Evolutionary conservation across 2,329 filamentous ascomycete species (phyloP).

Genomic region (Cladosporium sp.): DNA sequence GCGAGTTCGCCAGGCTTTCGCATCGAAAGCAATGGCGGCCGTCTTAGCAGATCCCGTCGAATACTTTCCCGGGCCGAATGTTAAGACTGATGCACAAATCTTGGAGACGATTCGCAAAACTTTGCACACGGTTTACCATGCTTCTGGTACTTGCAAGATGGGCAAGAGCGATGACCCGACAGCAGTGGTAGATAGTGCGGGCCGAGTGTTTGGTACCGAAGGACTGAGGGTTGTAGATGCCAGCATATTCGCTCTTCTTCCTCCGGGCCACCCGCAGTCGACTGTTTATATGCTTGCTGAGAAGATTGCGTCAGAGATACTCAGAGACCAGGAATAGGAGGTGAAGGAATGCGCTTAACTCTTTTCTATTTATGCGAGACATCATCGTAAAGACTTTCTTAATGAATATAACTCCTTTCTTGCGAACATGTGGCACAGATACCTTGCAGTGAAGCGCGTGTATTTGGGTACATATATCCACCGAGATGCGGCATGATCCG

Average conservation of each 20-base stretch:
- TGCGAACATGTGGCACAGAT: too few relatives aligned
- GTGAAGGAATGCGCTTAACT: too few relatives aligned
- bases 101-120: conserved; percentile 6
- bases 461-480: neutral
- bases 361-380: too few relatives aligned
- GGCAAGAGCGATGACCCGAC: conserved; percentile 23
- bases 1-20: conserved; percentile 32
- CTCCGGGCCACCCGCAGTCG: conserved; percentile 29
- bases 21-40: neutral
- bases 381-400: too few relatives aligned
- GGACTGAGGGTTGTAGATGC: conserved; percentile 29
- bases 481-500: neutral
- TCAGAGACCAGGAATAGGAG: neutral
- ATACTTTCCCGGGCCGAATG: conserved; percentile 29
- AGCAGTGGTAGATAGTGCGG: conserved; percentile 27
- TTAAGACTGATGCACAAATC: conserved; percentile 20
- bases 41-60: conserved; percentile 23
- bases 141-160: conserved; percentile 24
- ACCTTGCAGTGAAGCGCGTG: too few relatives aligned
- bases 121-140: conserved; percentile 19
- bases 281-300: conserved; percentile 21
- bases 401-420: too few relatives aligned
- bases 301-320: conserved; percentile 2
- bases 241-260: conserved; percentile 25
- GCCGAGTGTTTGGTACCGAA: conserved; percentile 25